A percentile compares a stretch with the other conserved stretches of the same genome.
These are phyloP conservation scores for Diddensiella transvaalensis DNA, from an alignment of 805 yeast species.

Conservation along the genomic window DNA sequence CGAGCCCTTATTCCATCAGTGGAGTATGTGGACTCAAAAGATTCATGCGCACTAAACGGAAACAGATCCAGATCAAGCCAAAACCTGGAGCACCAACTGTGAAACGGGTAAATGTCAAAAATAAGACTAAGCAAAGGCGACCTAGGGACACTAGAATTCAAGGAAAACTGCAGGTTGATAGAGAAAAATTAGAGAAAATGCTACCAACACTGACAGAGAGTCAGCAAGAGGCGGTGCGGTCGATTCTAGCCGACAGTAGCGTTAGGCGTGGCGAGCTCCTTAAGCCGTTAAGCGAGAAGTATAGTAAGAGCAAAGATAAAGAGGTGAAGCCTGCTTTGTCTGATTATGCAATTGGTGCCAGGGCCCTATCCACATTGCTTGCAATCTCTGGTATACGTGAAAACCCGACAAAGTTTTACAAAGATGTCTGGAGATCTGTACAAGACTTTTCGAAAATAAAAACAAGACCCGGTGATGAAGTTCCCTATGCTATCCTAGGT, in stretches of 20 bases:
- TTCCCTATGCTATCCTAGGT: conserved; percentile 21
- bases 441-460: conserved; percentile 8
- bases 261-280: background rate
- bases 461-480: conserved; percentile 9
- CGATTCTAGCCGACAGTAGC: background rate
- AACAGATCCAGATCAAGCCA: background rate
- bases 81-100: background rate
- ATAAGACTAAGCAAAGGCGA: background rate
- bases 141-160: background rate
- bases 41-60: background rate
- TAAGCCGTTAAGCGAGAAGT: background rate
- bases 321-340: background rate
- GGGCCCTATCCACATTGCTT: background rate
- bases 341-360: no score
- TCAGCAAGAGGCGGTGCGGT: background rate
- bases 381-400: background rate
- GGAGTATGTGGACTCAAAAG: no score
- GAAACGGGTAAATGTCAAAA: background rate
- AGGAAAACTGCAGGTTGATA: background rate
- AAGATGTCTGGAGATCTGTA: conserved; percentile 14
- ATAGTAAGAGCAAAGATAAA: background rate
- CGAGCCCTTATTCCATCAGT: no score
- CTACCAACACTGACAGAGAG: background rate
- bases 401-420: conserved; percentile 8
- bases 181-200: background rate